These are phyloP conservation scores for Penicillium silybi DNA, from an alignment of 495 filamentous ascomycete species.

Conservation along the genomic window DNA sequence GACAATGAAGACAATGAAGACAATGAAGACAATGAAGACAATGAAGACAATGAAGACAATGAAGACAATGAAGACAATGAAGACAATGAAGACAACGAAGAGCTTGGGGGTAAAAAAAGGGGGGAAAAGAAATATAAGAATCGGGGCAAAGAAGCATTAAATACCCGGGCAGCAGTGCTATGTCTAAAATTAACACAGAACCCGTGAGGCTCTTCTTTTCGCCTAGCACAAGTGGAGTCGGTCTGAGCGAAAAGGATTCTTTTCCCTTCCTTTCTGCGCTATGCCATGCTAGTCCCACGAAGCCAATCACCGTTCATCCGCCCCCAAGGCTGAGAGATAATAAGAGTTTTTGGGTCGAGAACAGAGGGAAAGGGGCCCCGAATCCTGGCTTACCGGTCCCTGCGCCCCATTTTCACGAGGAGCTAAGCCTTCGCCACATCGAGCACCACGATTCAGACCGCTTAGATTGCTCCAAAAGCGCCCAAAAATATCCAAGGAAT, in stretches of 20 bases:
- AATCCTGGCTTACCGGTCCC: background rate
- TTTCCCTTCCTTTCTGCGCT: background rate
- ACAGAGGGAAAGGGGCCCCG: background rate
- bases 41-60: background rate
- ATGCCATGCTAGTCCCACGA: background rate
- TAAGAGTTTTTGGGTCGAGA: background rate
- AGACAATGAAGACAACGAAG: background rate
- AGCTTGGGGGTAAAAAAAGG: background rate
- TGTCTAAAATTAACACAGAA: background rate
- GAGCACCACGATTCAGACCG: background rate
- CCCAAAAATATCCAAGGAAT: background rate
- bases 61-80: background rate
- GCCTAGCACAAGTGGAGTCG: constrained; percentile 1
- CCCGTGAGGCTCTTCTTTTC: constrained; percentile 4
- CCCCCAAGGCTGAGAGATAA: background rate
- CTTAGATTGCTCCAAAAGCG: background rate
- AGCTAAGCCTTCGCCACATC: background rate
- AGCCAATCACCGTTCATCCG: constrained; percentile 2
- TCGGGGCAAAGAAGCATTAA: background rate
- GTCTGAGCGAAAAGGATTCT: background rate
- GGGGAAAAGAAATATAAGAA: background rate
- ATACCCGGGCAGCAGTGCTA: background rate
- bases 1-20: background rate
- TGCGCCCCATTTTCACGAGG: background rate
- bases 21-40: background rate